phyloP scores from a whole-genome alignment of 164 flowering plant genomes.

The Stephania yunnanensis region DNA sequence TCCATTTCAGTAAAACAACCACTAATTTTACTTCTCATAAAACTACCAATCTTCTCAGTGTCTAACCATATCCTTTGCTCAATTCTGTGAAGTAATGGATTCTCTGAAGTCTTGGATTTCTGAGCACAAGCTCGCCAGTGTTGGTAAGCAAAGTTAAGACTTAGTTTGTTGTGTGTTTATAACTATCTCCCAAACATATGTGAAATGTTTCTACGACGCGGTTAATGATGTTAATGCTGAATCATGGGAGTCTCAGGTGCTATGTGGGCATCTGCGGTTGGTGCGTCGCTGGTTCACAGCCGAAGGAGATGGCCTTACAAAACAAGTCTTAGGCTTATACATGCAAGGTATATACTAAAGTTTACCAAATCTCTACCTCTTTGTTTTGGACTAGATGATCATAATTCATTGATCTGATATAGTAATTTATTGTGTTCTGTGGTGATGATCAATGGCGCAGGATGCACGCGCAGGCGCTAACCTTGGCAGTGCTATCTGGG shows the following conservation, averaged over 20 bases:
- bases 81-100: no score
- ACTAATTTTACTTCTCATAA: background rate
- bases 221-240: background rate
- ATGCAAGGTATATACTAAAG: slow-evolving; percentile 52
- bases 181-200: background rate
- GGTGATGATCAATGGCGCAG: slow-evolving; percentile 24
- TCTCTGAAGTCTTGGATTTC: slow-evolving; percentile 47
- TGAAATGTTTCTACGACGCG: background rate
- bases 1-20: background rate
- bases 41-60: background rate
- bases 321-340: slow-evolving; percentile 77
- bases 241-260: slow-evolving; percentile 33
- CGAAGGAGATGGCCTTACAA: slow-evolving; percentile 42
- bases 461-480: slow-evolving; percentile 89
- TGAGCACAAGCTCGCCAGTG: slow-evolving; percentile 75
- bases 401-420: no score
- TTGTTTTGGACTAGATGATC: background rate
- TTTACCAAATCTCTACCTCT: no score
- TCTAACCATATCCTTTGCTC: no score
- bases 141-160: slow-evolving; percentile 31
- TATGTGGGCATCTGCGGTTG: slow-evolving; percentile 71
- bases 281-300: slow-evolving; percentile 54
- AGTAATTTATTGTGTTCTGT: background rate
- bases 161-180: background rate
- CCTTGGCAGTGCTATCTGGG: slow-evolving; percentile 71